Base-by-base conservation (phyloP, 495 filamentous ascomycete species). In the Barbatosphaeria neglecta region DNA sequence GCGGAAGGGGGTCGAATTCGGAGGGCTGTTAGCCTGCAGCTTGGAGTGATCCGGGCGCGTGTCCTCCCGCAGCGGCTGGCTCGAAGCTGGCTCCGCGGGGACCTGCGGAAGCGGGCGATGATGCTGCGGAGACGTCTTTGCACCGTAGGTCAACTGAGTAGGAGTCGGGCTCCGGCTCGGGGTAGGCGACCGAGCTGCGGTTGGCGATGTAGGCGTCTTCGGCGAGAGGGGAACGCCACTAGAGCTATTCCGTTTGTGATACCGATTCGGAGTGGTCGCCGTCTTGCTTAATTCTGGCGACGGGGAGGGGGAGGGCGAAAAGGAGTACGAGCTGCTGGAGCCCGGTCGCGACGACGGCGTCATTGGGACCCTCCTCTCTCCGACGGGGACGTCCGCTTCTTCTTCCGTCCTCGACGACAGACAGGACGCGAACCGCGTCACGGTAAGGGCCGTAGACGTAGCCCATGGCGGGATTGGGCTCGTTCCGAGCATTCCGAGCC, bases 401-500 rank as follows among this genome's bases (percentile, higher is more conserved):
- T 63, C 73, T 4, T n/a, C n/a, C n/a, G 78, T 70, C 50, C 72
- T 77, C 6, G 75, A 67, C 28, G 78, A 60, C 0, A 35, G 13
- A 16, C 55, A 64, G 18, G 66, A 58, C 39, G 61, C 22, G 20
- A 28, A 28, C 31, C 43, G 16, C 37, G 44, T 64, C 43, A 65
- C 68, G 17, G 59, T 57, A 1, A 59, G 60, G 1, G 63, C 52
- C 23, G 63, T 70, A 2, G 66, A 61, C 28, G 50, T 54, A 13
- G 63, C 56, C 22, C 57, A 57, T 9, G 89, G 90, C 23, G 92
- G 90, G 35, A 86, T 63, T 23, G 92, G 92, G 20, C 73, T 68
- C 43, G 74, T 68, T 9, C 89, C 87, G 20, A 99, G 62, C 67
- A 95, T 83, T 27, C 83, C 70, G 23, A 95, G 66, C 93, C 93